phyloP scores from a whole-genome alignment of 148 eudicot genomes.

The Nyssa sinensis region DNA sequence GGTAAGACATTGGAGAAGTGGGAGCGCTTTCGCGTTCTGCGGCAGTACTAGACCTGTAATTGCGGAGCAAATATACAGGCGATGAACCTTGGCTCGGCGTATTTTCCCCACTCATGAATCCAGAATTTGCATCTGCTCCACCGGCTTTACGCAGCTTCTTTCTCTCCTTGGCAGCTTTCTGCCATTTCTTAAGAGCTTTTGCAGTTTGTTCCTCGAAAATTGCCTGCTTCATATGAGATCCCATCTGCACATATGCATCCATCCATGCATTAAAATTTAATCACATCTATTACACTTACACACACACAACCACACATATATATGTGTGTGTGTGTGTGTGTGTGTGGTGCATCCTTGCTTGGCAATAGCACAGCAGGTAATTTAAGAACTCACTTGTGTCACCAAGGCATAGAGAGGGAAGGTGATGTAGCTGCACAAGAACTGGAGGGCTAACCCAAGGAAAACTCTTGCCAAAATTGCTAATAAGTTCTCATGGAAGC shows the following conservation, averaged over 20 bases:
- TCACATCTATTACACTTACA: neutral
- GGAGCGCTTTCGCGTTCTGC: constrained; percentile 22
- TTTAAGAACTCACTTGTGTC: constrained; percentile 30
- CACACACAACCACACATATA: no score
- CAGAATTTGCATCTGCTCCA: neutral
- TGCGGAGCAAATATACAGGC: constrained; percentile 34
- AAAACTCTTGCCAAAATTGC: constrained; percentile 24
- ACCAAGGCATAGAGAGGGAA: constrained; percentile 45
- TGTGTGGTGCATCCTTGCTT: no score
- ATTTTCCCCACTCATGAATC: constrained; percentile 3
- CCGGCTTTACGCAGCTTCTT: constrained; percentile 21
- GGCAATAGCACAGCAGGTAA: neutral
- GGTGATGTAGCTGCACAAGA: constrained; percentile 40
- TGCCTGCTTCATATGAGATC: constrained; percentile 43
- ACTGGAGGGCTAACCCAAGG: constrained; percentile 26
- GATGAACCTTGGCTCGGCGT: constrained; percentile 33
- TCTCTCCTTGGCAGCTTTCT: constrained; percentile 30
- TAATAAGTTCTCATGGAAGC: constrained; percentile 37
- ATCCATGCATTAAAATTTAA: neutral
- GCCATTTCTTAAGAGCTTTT: constrained; percentile 42
- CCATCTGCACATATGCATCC: constrained; percentile 23
- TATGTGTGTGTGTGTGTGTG: no score
- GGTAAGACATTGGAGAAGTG: constrained; percentile 15
- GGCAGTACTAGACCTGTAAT: neutral
- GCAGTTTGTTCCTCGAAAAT: constrained; percentile 39